Percentiles rank a stretch among this genome's conserved stretches.
phyloP scores from a whole-genome alignment of 768 basidiomycete genomes.

The Mycena rebaudengoi region DNA sequence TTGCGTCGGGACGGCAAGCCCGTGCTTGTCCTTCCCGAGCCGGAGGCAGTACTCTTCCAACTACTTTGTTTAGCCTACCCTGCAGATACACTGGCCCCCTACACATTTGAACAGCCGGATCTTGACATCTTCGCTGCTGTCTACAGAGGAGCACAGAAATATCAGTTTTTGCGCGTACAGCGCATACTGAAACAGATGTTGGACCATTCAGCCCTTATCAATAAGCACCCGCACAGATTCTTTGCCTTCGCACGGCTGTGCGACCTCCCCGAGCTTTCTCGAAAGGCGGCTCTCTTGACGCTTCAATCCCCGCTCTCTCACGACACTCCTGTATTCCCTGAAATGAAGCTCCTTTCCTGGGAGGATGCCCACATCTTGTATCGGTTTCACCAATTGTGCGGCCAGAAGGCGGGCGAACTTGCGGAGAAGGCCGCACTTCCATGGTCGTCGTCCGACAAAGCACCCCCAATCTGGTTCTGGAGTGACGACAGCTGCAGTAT shows the following conservation, averaged over 20 bases:
- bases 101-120: not conserved
- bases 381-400: constrained; percentile 1
- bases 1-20: not conserved
- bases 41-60: not conserved
- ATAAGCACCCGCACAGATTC: not conserved
- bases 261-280: not conserved
- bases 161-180: not conserved
- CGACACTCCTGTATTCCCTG: not conserved
- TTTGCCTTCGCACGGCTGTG: constrained; percentile 1
- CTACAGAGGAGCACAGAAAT: not conserved
- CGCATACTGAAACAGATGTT: not conserved
- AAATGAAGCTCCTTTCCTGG: constrained; percentile 2
- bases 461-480: too few species aligned
- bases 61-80: not conserved
- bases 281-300: not conserved
- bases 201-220: not conserved
- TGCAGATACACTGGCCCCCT: not conserved
- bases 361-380: not conserved
- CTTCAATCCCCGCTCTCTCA: not conserved
- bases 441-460: too few species aligned
- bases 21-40: too few species aligned
- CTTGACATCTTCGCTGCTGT: not conserved
- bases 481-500: too few species aligned
- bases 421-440: not conserved
- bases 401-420: not conserved